Conservation (phyloP, 2,329 filamentous ascomycete genomes). For the Monilinia polystroma region DNA sequence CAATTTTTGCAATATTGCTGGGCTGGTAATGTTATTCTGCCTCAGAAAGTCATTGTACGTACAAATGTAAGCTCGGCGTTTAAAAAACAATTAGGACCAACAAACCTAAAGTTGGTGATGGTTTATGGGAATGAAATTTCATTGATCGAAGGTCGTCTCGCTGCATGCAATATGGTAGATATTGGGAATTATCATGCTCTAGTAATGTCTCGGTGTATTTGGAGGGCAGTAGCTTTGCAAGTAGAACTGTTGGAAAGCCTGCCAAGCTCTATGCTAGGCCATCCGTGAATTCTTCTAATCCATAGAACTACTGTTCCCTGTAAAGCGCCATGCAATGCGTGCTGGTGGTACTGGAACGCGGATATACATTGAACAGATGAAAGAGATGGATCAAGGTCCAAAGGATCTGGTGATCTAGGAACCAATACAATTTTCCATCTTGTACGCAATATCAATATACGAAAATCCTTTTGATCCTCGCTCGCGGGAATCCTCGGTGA, state of each 20-base stretch:
- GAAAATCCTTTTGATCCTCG: constrained; percentile 2
- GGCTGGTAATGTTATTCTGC: constrained; percentile 11
- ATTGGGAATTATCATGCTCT: background rate
- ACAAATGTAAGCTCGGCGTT: constrained; percentile 11
- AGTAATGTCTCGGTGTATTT: background rate
- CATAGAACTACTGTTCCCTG: background rate
- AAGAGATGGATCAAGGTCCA: constrained; percentile 7
- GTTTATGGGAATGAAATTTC: background rate
- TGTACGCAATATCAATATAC: background rate
- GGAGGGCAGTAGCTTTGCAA: background rate
- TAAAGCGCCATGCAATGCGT: constrained; percentile 6
- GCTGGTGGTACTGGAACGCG: background rate
- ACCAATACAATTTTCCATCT: constrained; percentile 7
- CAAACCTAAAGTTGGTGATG: background rate
- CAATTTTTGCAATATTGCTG: background rate
- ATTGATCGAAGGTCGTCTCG: background rate
- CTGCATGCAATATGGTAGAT: background rate
- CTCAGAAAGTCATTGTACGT: constrained; percentile 7
- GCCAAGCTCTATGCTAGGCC: background rate
- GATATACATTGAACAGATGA: background rate
- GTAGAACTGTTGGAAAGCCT: background rate
- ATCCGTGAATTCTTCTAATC: background rate
- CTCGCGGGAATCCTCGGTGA: background rate
- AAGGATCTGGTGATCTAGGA: constrained; percentile 10
- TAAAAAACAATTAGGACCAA: background rate